phyloP scores from a whole-genome alignment of 768 basidiomycete genomes.

The Pulveroboletus ravenelii region DNA sequence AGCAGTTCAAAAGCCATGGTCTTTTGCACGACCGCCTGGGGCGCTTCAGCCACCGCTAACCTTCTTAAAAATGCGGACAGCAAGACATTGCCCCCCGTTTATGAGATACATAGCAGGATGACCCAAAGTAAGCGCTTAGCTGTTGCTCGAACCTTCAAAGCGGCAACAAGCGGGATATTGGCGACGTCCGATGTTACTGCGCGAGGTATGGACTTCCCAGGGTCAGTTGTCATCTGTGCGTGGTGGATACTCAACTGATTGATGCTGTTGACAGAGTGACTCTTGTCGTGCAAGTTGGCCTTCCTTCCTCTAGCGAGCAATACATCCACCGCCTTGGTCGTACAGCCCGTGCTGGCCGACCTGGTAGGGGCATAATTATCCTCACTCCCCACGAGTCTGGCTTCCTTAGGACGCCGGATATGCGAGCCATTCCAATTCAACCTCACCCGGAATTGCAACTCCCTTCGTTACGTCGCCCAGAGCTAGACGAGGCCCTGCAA shows the following conservation, averaged over 20 bases:
- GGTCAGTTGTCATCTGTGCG: constrained; percentile 27
- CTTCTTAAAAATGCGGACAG: constrained; percentile 31
- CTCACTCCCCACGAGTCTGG: constrained; percentile 46
- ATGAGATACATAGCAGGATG: constrained; percentile 56
- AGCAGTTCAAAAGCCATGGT: constrained; percentile 44
- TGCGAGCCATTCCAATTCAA: constrained; percentile 39
- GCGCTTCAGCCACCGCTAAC: constrained; percentile 40
- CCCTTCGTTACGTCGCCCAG: constrained; percentile 19
- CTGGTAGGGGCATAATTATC: constrained; percentile 55
- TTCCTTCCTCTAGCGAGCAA: constrained; percentile 67
- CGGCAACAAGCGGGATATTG: constrained; percentile 41
- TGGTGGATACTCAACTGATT: constrained; percentile 5
- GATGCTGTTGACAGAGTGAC: constrained; percentile 40
- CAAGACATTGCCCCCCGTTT: constrained; percentile 34
- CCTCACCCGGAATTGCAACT: constrained; percentile 23
- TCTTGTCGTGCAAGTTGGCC: constrained; percentile 55
- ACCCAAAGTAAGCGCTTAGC: constrained; percentile 45
- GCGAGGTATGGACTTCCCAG: constrained; percentile 66
- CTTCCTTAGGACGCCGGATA: constrained; percentile 42
- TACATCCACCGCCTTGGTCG: constrained; percentile 78
- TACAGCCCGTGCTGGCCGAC: constrained; percentile 68
- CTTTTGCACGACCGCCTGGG: constrained; percentile 66
- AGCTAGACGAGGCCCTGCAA: constrained; percentile 39
- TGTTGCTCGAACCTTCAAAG: constrained; percentile 47
- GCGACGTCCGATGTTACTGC: constrained; percentile 57